These are phyloP conservation scores for Bipolaris victoriae DNA, from an alignment of 2,329 filamentous ascomycete species.

Conservation along the genomic window DNA sequence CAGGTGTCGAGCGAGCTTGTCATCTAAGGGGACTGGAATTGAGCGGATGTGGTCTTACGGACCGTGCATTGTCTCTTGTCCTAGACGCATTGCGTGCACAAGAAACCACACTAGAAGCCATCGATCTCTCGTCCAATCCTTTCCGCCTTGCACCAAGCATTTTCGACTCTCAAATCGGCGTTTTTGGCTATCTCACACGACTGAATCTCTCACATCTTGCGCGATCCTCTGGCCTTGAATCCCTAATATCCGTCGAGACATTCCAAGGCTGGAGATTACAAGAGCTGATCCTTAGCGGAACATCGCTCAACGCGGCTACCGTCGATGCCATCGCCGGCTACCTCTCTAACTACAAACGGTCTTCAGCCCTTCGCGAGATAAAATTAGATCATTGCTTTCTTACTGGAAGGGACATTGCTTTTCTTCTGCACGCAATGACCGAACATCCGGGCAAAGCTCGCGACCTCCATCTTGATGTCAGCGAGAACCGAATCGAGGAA, in stretches of 20 bases:
- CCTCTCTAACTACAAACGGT: slow-evolving; percentile 63
- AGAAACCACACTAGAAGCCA: slow-evolving; percentile 68
- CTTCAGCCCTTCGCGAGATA: slow-evolving; percentile 65
- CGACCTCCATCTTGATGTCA: slow-evolving; percentile 69
- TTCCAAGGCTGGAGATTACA: slow-evolving; percentile 71
- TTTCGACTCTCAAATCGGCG: slow-evolving; percentile 70
- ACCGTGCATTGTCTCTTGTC: slow-evolving; percentile 65
- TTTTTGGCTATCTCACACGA: slow-evolving; percentile 69
- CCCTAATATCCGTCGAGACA: slow-evolving; percentile 70
- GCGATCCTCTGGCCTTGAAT: slow-evolving; percentile 66
- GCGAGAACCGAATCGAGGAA: slow-evolving; percentile 65
- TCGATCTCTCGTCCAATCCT: slow-evolving; percentile 71
- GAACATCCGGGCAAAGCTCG: slow-evolving; percentile 57
- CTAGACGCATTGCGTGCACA: slow-evolving; percentile 69
- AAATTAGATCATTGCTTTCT: slow-evolving; percentile 71
- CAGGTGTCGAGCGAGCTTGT: slow-evolving; percentile 68
- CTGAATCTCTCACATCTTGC: slow-evolving; percentile 70
- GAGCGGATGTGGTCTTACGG: slow-evolving; percentile 66
- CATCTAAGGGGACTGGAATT: slow-evolving; percentile 72
- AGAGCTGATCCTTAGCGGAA: slow-evolving; percentile 69
- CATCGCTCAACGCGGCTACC: slow-evolving; percentile 65
- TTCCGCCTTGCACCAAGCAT: slow-evolving; percentile 67
- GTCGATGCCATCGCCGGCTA: slow-evolving; percentile 70
- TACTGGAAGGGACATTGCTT: slow-evolving; percentile 68
- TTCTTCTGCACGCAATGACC: slow-evolving; percentile 68